Conservation (phyloP, 2,329 filamentous ascomycete species). For the Colletotrichum liaoningense region DNA sequence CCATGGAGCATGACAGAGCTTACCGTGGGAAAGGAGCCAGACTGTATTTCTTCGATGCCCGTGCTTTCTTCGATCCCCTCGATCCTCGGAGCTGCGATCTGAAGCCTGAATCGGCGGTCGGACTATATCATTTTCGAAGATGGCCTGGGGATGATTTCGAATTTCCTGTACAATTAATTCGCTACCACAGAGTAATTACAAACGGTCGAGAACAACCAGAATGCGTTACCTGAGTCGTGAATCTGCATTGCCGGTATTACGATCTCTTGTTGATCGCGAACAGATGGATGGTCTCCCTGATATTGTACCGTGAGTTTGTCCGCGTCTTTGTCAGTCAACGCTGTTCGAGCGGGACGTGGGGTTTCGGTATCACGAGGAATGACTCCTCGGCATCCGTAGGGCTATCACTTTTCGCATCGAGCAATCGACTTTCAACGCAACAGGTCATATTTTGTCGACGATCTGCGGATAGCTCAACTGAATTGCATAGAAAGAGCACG, state of each 20-base stretch:
- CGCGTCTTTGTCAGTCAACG: not conserved
- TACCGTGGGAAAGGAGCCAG: not conserved
- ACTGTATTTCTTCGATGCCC: not conserved
- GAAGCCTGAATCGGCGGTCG: conserved; percentile 30
- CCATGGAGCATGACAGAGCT: not conserved
- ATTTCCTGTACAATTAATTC: not conserved
- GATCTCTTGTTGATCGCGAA: not conserved
- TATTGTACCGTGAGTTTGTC: not conserved
- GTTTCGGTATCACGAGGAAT: not conserved
- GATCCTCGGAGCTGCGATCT: conserved; percentile 23
- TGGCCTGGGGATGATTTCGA: not conserved
- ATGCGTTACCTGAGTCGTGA: not conserved
- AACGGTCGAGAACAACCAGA: not conserved
- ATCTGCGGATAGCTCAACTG: not conserved
- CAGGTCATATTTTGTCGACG: not conserved
- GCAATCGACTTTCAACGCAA: not conserved
- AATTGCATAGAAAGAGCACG: not conserved
- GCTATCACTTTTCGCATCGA: not conserved
- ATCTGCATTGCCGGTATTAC: not conserved
- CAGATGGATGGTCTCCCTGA: not conserved
- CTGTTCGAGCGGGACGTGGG: too few species aligned
- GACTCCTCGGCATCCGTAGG: not conserved
- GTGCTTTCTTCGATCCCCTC: conserved; percentile 6
- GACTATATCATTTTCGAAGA: not conserved
- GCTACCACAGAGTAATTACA: not conserved